Percentiles rank a stretch among this genome's conserved stretches.
These are phyloP conservation scores for Coccomyxa sp. DNA, from an alignment of 139 green algal species.

Conservation along the genomic window DNA sequence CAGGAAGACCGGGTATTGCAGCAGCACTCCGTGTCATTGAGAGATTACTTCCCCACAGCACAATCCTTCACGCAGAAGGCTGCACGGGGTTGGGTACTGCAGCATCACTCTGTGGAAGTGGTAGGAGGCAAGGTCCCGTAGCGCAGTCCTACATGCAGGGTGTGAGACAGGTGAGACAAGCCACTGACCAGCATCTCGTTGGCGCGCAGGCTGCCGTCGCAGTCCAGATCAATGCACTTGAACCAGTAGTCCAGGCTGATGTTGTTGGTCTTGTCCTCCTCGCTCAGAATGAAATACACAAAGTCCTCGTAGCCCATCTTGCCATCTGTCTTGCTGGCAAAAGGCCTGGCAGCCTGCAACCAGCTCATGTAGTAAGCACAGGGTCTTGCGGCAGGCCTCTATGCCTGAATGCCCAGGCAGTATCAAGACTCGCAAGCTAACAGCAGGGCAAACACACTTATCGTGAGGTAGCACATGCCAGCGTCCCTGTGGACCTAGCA, in stretches of 20 bases:
- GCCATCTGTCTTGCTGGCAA: constrained; percentile 47
- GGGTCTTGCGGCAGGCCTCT: too few relatives aligned
- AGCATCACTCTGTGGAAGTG: too few relatives aligned
- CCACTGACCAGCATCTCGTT: constrained; percentile 73
- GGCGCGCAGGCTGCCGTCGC: constrained; percentile 75
- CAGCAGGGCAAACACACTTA: too few relatives aligned
- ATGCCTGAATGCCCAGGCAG: too few relatives aligned
- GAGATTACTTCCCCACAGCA: background rate
- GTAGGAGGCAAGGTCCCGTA: too few relatives aligned
- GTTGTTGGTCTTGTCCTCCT: constrained; percentile 97
- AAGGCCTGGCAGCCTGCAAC: constrained; percentile 62
- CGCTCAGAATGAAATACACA: constrained; percentile 98
- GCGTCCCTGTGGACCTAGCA: too few relatives aligned
- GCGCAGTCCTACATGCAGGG: too few relatives aligned
- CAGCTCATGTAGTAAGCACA: too few relatives aligned
- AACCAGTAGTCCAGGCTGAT: constrained; percentile 96
- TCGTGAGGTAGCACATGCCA: too few relatives aligned
- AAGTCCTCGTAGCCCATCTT: constrained; percentile 99
- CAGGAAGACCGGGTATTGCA: background rate
- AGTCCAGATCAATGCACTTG: constrained; percentile 87
- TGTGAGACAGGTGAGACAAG: background rate
- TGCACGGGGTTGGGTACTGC: too few relatives aligned
- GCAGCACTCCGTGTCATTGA: background rate
- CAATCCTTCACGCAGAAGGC: too few relatives aligned
- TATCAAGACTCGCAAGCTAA: too few relatives aligned